Conservation (phyloP, 1,139 yeast species). For the Kurtzmaniella quercitrusa region DNA sequence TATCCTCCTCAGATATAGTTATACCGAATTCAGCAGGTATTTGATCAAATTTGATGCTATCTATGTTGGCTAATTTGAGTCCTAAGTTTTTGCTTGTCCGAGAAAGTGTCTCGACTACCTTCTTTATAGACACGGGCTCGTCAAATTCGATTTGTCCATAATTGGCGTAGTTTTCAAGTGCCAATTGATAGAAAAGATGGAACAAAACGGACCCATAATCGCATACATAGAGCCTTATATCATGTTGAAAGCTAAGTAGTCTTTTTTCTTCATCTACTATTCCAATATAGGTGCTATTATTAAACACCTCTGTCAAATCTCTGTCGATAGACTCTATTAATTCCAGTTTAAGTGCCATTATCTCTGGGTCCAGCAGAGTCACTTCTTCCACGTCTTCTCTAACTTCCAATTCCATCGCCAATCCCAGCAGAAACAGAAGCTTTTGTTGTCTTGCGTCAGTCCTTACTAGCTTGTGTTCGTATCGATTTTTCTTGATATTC, state of each 20-base stretch:
- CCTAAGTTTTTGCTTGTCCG: background rate
- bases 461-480: slow-evolving; percentile 66
- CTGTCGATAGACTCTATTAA: slow-evolving; percentile 46
- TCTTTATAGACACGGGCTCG: slow-evolving; percentile 27
- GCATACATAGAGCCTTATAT: slow-evolving; percentile 68
- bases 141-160: slow-evolving; percentile 61
- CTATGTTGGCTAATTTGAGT: background rate
- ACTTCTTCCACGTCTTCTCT: slow-evolving; percentile 7
- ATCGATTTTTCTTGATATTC: slow-evolving; percentile 29
- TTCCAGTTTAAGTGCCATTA: slow-evolving; percentile 48
- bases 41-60: slow-evolving; percentile 35
- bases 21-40: background rate
- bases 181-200: slow-evolving; percentile 79
- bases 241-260: slow-evolving; percentile 78
- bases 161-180: slow-evolving; percentile 73
- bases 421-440: slow-evolving; percentile 17
- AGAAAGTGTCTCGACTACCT: background rate
- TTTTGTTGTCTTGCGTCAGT: slow-evolving; percentile 70
- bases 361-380: slow-evolving; percentile 53
- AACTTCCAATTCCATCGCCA: background rate
- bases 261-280: slow-evolving; percentile 69
- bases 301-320: slow-evolving; percentile 61
- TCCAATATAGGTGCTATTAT: slow-evolving; percentile 75
- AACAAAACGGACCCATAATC: slow-evolving; percentile 71
- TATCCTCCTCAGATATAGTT: slow-evolving; percentile 12